A percentile compares a stretch with the other conserved stretches of the same genome.
Evolutionary conservation across 2,329 filamentous ascomycete genomes (phyloP).

Genomic region (Colletotrichum sp.): DNA sequence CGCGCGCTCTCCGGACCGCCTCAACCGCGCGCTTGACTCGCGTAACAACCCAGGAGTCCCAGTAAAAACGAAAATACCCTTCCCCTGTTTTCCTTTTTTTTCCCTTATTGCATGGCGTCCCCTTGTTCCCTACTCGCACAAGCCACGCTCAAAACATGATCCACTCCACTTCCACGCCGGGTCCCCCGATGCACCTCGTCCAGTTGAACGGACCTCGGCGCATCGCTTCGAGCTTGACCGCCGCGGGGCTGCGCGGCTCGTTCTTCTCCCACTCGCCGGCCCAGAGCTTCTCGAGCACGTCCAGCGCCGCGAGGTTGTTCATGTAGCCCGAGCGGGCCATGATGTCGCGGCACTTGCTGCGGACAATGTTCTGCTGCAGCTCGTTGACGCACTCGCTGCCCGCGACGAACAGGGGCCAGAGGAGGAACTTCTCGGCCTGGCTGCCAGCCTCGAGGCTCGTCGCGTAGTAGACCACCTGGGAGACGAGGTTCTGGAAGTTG

Average conservation of each 20-base stretch:
- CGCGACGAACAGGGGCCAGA: conserved; percentile 92
- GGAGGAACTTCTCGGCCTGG: conserved; percentile 82
- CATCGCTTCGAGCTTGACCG: conserved; percentile 37
- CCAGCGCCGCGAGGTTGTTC: conserved; percentile 87
- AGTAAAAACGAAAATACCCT: not conserved
- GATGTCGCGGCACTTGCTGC: conserved; percentile 82
- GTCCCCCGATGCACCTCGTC: conserved; percentile 62
- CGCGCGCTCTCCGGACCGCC: not conserved
- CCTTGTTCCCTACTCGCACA: not conserved
- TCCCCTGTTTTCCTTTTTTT: not conserved
- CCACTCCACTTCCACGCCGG: conserved; percentile 66
- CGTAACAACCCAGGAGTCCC: not conserved
- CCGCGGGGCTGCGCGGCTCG: conserved; percentile 35
- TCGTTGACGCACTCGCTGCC: conserved; percentile 89
- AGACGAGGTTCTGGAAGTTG: conserved; percentile 84
- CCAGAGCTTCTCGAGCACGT: conserved; percentile 88
- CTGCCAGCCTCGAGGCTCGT: conserved; percentile 76
- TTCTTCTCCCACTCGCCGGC: conserved; percentile 53
- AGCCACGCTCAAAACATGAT: conserved; percentile 63
- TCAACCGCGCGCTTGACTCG: conserved; percentile 14
- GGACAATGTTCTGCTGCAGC: conserved; percentile 78
- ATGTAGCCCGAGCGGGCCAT: conserved; percentile 90
- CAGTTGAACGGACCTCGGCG: conserved; percentile 61
- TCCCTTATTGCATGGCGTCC: not conserved
- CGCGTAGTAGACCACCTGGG: conserved; percentile 83